Evolutionary conservation across 2,329 filamentous ascomycete genomes (phyloP).

Genomic region (Xylariaceae sp.): DNA sequence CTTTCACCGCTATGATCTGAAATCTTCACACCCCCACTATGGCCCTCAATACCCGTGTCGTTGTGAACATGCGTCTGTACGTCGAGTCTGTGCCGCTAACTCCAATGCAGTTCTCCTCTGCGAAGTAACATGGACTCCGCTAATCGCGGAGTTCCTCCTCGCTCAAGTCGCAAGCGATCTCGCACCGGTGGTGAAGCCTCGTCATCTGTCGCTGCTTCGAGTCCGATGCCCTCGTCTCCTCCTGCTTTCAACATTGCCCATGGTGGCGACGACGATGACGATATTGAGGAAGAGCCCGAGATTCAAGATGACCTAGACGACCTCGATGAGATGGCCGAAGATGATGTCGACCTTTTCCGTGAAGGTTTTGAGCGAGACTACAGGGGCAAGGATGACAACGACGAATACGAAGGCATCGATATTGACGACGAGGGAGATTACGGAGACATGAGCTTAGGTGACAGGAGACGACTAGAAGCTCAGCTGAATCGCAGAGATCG

Average conservation of each 20-base stretch:
- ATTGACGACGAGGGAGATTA: constrained; percentile 77
- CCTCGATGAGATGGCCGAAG: constrained; percentile 76
- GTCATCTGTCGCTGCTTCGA: constrained; percentile 52
- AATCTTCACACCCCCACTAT: background rate
- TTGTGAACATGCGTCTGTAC: background rate
- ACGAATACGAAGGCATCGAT: constrained; percentile 65
- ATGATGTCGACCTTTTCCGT: constrained; percentile 74
- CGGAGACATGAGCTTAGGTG: constrained; percentile 62
- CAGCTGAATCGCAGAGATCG: constrained; percentile 70
- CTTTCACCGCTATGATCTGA: no score
- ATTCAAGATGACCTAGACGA: constrained; percentile 71
- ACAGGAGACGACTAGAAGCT: constrained; percentile 66
- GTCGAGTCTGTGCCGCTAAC: background rate
- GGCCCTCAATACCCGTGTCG: background rate
- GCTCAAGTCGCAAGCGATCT: constrained; percentile 51
- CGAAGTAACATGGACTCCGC: constrained; percentile 76
- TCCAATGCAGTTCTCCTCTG: constrained; percentile 66
- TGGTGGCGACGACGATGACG: constrained; percentile 66
- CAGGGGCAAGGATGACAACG: constrained; percentile 59
- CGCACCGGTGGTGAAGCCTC: constrained; percentile 47
- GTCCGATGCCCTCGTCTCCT: constrained; percentile 63
- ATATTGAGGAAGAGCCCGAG: constrained; percentile 67
- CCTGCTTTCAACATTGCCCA: constrained; percentile 62
- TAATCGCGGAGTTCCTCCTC: constrained; percentile 64
- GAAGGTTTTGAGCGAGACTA: constrained; percentile 72